A percentile compares a stretch with the other conserved stretches of the same genome.
phyloP scores from a whole-genome alignment of 2,329 filamentous ascomycete genomes.

The Aspergillus ruber region DNA sequence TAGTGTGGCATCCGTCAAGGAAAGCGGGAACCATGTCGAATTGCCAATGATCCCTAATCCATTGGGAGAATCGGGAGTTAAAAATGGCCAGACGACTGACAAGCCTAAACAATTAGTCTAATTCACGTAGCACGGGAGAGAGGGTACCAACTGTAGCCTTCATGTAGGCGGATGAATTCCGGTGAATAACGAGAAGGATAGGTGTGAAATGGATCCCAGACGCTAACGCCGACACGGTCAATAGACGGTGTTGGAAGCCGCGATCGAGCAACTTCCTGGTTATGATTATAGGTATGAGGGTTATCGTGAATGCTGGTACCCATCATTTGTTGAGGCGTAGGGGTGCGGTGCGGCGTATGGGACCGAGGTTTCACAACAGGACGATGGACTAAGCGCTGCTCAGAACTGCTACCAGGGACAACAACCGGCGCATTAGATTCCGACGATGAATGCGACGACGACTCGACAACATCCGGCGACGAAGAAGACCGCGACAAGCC shows the following conservation, averaged over 20 bases:
- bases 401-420: background rate
- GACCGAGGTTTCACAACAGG: background rate
- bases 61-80: constrained; percentile 13
- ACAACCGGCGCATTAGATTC: background rate
- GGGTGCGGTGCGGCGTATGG: background rate
- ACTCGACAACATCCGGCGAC: constrained; percentile 1
- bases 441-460: background rate
- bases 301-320: background rate
- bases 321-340: no score
- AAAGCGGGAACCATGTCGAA: constrained; percentile 24
- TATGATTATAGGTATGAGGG: background rate
- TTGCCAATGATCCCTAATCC: constrained; percentile 4
- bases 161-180: constrained; percentile 17
- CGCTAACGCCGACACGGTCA: constrained; percentile 14
- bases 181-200: constrained; percentile 17
- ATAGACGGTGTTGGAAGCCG: constrained; percentile 5
- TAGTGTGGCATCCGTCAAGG: constrained; percentile 21
- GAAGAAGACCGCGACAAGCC: constrained; percentile 4
- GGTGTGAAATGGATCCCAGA: constrained; percentile 23
- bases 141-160: constrained; percentile 21
- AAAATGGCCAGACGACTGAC: constrained; percentile 22
- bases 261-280: background rate
- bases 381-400: background rate
- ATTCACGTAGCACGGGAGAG: background rate
- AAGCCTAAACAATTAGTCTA: constrained; percentile 9